These are phyloP conservation scores for Colletotrichum lini DNA, from an alignment of 2,329 filamentous ascomycete species.

Conservation along the genomic window DNA sequence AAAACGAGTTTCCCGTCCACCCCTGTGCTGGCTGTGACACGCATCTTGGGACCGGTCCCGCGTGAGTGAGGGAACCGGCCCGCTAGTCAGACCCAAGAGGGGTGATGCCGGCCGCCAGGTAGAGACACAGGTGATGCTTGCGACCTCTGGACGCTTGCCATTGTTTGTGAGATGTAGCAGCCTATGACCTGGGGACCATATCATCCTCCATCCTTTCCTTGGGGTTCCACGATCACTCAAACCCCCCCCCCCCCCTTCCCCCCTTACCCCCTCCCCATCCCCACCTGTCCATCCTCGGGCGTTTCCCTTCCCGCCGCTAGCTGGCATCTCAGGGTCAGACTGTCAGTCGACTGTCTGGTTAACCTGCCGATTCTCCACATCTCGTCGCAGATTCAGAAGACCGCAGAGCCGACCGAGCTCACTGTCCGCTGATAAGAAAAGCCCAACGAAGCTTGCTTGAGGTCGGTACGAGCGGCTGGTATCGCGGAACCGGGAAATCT, in stretches of 20 bases:
- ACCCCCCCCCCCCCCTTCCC: neutral
- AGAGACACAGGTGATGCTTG: neutral
- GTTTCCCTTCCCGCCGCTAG: neutral
- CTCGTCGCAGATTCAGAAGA: neutral
- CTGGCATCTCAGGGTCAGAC: neutral
- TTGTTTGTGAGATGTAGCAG: neutral
- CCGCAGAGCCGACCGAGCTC: neutral
- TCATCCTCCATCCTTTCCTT: neutral
- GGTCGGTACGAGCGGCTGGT: neutral
- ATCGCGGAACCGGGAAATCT: neutral
- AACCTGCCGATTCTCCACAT: neutral
- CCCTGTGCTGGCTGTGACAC: conserved; percentile 11
- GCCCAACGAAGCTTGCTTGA: no score
- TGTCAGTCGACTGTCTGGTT: neutral
- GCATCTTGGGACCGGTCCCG: conserved; percentile 2
- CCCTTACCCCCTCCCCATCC: no score
- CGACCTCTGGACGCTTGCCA: neutral
- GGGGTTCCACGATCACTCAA: neutral
- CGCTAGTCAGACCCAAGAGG: conserved; percentile 3
- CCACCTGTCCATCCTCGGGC: neutral
- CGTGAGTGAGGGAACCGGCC: conserved; percentile 1
- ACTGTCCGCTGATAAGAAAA: neutral
- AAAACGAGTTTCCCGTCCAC: neutral
- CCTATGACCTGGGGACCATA: no score
- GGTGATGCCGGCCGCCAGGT: neutral